phyloP scores from a whole-genome alignment of 352 stramenopile species.

The Globisporangium paddicum region DNA sequence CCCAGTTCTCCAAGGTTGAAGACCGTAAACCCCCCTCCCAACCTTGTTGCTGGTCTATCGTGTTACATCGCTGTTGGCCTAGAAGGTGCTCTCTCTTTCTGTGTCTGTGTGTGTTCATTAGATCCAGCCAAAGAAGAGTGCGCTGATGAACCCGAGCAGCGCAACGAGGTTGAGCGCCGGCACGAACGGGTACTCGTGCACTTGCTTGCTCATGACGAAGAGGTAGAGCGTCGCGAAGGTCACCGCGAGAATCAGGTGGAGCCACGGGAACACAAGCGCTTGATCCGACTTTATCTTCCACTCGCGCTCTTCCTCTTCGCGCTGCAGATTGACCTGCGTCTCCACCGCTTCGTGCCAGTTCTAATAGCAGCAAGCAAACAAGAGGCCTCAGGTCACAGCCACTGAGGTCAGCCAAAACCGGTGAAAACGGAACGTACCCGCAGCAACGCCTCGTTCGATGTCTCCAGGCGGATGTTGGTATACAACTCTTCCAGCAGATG shows the following conservation, averaged over 20 bases:
- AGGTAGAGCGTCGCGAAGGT: slow-evolving; percentile 58
- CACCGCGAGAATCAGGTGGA: slow-evolving; percentile 38
- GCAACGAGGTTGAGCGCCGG: slow-evolving; percentile 48
- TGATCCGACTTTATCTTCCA: slow-evolving; percentile 20
- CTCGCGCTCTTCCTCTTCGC: slow-evolving; percentile 23
- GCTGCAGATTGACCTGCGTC: slow-evolving; percentile 15
- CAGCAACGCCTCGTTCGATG: slow-evolving; percentile 23
- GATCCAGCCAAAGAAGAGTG: slow-evolving; percentile 35
- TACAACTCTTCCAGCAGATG: slow-evolving; percentile 45
- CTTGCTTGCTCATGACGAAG: slow-evolving; percentile 37
- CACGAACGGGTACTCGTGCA: slow-evolving; percentile 43
- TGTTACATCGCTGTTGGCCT: not conserved
- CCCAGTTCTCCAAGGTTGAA: slow-evolving; percentile 3
- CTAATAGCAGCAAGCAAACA: slow-evolving; percentile 4
- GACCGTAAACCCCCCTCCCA: not conserved
- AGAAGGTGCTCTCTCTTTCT: too few relatives aligned
- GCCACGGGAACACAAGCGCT: slow-evolving; percentile 39
- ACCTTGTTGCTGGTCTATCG: not conserved
- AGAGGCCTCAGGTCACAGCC: not conserved
- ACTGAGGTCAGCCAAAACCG: not conserved
- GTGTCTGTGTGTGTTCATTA: not conserved
- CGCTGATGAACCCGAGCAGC: slow-evolving; percentile 28
- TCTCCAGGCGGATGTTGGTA: slow-evolving; percentile 22
- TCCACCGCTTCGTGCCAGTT: slow-evolving; percentile 43
- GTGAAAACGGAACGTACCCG: slow-evolving; percentile 22